These are phyloP conservation scores for Petunia axillaris DNA, from an alignment of 257 asterid species.

Conservation along the genomic window DNA sequence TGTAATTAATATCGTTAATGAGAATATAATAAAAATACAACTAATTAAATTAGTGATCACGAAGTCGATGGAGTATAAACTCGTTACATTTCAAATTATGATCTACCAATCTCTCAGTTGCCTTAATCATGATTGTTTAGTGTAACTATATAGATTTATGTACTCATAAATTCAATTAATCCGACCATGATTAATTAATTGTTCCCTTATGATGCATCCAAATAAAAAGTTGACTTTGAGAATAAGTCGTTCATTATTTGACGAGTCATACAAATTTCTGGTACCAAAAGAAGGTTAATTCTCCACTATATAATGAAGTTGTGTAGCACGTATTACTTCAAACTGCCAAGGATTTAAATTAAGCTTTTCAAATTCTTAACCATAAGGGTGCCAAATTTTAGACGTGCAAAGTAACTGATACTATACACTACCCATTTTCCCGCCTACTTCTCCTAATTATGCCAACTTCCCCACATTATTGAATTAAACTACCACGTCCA, in stretches of 20 bases:
- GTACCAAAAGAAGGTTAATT: not conserved
- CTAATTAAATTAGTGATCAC: too few relatives aligned
- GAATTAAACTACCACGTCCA: not conserved
- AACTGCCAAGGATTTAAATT: not conserved
- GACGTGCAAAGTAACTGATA: conserved; percentile 19
- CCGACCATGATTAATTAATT: too few relatives aligned
- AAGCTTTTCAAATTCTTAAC: conserved; percentile 9
- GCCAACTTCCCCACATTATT: conserved; percentile 18
- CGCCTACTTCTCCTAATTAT: conserved; percentile 6
- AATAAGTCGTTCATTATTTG: not conserved
- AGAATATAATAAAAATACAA: not conserved
- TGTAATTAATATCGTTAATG: not conserved
- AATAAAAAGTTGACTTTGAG: not conserved
- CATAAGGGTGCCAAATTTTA: conserved; percentile 20
- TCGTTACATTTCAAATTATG: not conserved
- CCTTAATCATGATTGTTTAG: too few relatives aligned
- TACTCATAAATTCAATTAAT: too few relatives aligned
- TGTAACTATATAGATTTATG: too few relatives aligned
- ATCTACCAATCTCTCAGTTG: not conserved
- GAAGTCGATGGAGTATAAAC: not conserved
- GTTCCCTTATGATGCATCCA: not conserved
- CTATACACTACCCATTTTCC: not conserved
- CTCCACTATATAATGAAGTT: conserved; percentile 8
- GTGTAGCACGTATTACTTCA: not conserved
- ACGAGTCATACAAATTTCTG: not conserved